Base-by-base conservation (phyloP, 1,284 basidiomycete species). In the Austroboletus novae-zelandiae region DNA sequence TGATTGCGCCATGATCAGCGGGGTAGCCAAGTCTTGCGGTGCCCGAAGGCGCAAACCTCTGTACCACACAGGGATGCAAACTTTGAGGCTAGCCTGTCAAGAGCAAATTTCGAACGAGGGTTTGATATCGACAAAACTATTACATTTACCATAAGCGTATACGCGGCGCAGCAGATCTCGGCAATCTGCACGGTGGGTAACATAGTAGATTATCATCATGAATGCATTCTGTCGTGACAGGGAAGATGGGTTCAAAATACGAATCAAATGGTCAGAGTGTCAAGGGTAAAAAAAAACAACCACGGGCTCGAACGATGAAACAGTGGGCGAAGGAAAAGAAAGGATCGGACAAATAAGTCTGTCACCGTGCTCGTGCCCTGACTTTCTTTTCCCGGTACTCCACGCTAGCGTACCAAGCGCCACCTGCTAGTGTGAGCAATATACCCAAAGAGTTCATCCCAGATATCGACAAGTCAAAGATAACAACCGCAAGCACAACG, bases 381-480 rank as follows among this genome's bases (percentile, higher is more conserved):
- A 58, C 51, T 45, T 8, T 60, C 68, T 79, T 85, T 66, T 89
- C 87, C 43, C 61, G 57, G 55, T 83, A 81, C 64, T 93, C 91
- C 13, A 92, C 81, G 40, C 74, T 75, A 0, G 86, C 91, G 63
- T 94, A 95, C 78, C 84, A 86, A 17, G 82, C 91, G 14, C 94
- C 93, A 29, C 94, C 94, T 6, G 79, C 56, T 4, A 97, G 77
- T 5, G 94, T 96, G 49, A 95, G 71, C 10, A 78, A 43, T 53
- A 97, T 94, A 1, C 94, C 94, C 30, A 89, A 57, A 15, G 79
- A 83, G 64, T 97, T 97, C 52, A 79, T 79, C 25, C 77, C 73
- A 1, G 86, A 89, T 66, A 97, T 91, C 10, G 80, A 79, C 43
- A 96, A 71, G 64, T 94, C 73, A 71, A 97, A 97, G 31, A 96